Conservation (phyloP, 345 rosid genomes). For the Brassica rapa region DNA sequence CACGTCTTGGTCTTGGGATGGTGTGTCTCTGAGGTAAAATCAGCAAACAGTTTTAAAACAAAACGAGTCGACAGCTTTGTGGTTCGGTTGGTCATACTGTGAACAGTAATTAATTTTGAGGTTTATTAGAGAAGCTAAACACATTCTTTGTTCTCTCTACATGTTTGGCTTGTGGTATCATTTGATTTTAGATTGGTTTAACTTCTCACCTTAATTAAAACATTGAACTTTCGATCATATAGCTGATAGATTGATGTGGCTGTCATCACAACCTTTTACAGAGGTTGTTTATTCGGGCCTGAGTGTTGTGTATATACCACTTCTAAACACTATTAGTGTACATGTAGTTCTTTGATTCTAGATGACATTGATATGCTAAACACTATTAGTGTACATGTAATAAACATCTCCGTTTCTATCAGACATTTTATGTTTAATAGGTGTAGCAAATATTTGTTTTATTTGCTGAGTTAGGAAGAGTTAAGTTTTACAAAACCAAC, state of each 20-base stretch:
- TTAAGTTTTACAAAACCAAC: constrained; percentile 39
- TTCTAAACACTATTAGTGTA: background rate
- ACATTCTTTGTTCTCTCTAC: constrained; percentile 3
- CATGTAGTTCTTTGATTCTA: background rate
- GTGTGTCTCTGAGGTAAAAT: constrained; percentile 27
- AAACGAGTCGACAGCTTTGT: background rate
- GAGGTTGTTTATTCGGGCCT: constrained; percentile 7
- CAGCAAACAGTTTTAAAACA: background rate
- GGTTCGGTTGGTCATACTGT: constrained; percentile 4
- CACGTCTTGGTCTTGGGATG: too few relatives aligned
- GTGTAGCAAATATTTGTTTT: background rate
- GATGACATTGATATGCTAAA: background rate
- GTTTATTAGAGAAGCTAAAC: background rate
- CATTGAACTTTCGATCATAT: too few relatives aligned
- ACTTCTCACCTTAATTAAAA: too few relatives aligned
- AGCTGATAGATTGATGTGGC: too few relatives aligned
- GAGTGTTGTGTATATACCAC: background rate
- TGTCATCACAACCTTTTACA: constrained; percentile 1
- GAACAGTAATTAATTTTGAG: background rate
- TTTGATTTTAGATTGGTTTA: constrained; percentile 2
- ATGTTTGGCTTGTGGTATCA: background rate
- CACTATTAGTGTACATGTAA: too few relatives aligned
- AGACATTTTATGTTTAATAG: background rate
- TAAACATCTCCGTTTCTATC: too few relatives aligned
- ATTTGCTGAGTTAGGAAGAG: too few relatives aligned